phyloP scores from a whole-genome alignment of 1,139 yeast genomes.

The Sugiyamaella paludigena region DNA sequence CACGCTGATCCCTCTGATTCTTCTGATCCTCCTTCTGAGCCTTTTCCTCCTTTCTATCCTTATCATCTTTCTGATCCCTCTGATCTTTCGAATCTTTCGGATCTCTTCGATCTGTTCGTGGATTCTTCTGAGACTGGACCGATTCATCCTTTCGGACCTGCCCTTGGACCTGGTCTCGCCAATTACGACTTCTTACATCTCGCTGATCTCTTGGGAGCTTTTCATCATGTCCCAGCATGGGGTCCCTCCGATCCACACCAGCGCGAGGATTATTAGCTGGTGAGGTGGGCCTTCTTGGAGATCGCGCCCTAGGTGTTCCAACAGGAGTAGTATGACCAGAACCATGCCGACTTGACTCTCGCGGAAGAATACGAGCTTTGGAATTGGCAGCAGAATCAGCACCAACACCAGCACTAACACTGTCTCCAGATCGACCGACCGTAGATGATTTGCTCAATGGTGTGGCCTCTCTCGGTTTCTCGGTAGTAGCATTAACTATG shows the following conservation, averaged over 20 bases:
- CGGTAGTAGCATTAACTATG: too few species aligned
- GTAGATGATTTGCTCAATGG: too few species aligned
- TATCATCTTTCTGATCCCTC: slow-evolving; percentile 6
- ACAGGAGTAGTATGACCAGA: slow-evolving; percentile 1
- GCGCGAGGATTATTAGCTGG: slow-evolving; percentile 11
- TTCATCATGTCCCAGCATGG: slow-evolving; percentile 7
- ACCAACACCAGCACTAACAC: neutral
- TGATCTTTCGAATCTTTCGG: slow-evolving; percentile 4
- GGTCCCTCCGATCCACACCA: slow-evolving; percentile 11
- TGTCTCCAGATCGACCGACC: too few species aligned
- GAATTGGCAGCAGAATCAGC: neutral
- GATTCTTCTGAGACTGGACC: slow-evolving; percentile 4
- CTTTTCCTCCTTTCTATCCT: slow-evolving; percentile 6
- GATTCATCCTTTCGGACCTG: slow-evolving; percentile 8
- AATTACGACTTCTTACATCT: neutral
- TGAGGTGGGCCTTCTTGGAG: slow-evolving; percentile 5
- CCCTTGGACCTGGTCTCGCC: slow-evolving; percentile 17
- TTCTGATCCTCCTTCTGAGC: slow-evolving; percentile 1
- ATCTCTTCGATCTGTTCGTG: slow-evolving; percentile 4
- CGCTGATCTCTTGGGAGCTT: neutral
- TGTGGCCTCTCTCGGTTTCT: too few species aligned
- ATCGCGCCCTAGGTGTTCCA: slow-evolving; percentile 4
- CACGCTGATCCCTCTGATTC: slow-evolving; percentile 7
- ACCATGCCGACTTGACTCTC: neutral
- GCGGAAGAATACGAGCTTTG: neutral